Evolutionary conservation across 2,329 filamentous ascomycete species (phyloP), one percentile per base, ranked within the genome.

Genomic region (Colletotrichum karsti): DNA sequence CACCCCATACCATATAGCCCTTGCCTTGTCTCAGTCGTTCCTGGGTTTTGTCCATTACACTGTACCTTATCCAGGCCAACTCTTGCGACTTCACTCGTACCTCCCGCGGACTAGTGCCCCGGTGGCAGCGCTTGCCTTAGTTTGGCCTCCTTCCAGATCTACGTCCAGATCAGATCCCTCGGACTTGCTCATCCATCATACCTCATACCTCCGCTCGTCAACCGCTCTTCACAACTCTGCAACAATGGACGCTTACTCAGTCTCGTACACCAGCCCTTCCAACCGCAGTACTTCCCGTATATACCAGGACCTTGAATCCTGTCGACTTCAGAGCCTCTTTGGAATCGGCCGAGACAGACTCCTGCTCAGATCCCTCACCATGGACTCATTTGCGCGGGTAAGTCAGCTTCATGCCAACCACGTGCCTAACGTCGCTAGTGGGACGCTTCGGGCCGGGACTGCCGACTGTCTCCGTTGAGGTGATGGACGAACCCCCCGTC

Each of bases 171-270:
- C 28, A 41, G n/a, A 37, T 33, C 35, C 55, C 39, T 28, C 28
- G 28, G 18, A 58, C 20, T 44, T 54, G 28, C 42, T 51, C 48
- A 37, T 42, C 53, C 48, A 37, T 42, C 53, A 67, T 22, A n/a
- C n/a, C n/a, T n/a, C n/a, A 58, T 33, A 50, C 22, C 20, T 46
- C 41, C 15, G 20, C 18, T 50, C 30, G 18, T 18, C 12, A 26
- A 41, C 13, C 26, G 42, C 37, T 54, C 30, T 22, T 24, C 18
- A 28, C 39, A 20, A 20, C 10, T 46, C 42, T 70, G 42, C 50
- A 33, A 24, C 39, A 51, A 87, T 87, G 85, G 85, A 87, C 77
- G 83, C 84, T 83, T 84, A 86, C 77, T 82, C 83, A 28, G 80
- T 86, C 73, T 86, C 81, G 39, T 82, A 77, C 73, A 83, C 80